Conservation (phyloP, 805 yeast genomes). For the Wickerhamomyces ciferrii region DNA sequence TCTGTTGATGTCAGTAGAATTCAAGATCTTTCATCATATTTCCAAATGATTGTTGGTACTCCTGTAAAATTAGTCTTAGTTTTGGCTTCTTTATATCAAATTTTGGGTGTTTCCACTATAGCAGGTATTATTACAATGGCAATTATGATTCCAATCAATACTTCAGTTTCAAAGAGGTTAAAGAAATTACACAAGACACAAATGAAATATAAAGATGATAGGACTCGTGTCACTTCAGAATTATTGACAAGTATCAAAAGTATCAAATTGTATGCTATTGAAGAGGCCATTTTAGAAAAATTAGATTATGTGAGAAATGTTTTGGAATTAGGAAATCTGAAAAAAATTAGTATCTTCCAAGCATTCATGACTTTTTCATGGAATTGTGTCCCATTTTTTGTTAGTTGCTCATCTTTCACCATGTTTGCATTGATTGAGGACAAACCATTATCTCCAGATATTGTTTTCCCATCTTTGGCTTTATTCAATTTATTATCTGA, state of each 20-base stretch:
- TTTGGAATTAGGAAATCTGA: slow-evolving; percentile 47
- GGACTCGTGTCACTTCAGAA: slow-evolving; percentile 58
- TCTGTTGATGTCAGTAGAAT: slow-evolving; percentile 71
- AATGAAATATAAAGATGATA: slow-evolving; percentile 56
- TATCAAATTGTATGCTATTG: slow-evolving; percentile 69
- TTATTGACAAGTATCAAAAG: slow-evolving; percentile 55
- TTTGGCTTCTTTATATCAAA: slow-evolving; percentile 44
- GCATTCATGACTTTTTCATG: slow-evolving; percentile 50
- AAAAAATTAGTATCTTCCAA: slow-evolving; percentile 41
- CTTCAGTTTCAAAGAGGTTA: slow-evolving; percentile 38
- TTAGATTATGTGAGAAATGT: slow-evolving; percentile 50
- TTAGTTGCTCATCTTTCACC: slow-evolving; percentile 56
- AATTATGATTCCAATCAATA: slow-evolving; percentile 54
- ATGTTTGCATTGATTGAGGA: slow-evolving; percentile 41
- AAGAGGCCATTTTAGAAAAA: slow-evolving; percentile 52
- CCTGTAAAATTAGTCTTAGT: slow-evolving; percentile 54
- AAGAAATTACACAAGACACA: slow-evolving; percentile 45
- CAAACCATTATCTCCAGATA: slow-evolving; percentile 56
- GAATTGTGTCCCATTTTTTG: slow-evolving; percentile 61
- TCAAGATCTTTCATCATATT: slow-evolving; percentile 50
- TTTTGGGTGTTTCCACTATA: slow-evolving; percentile 54
- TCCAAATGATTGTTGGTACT: slow-evolving; percentile 51
- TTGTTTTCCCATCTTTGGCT: slow-evolving; percentile 65
- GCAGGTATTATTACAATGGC: slow-evolving; percentile 50
- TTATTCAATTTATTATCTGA: slow-evolving; percentile 52